Evolutionary conservation across 2,329 filamentous ascomycete genomes (phyloP).

Genomic region (Colletotrichum sublineola): DNA sequence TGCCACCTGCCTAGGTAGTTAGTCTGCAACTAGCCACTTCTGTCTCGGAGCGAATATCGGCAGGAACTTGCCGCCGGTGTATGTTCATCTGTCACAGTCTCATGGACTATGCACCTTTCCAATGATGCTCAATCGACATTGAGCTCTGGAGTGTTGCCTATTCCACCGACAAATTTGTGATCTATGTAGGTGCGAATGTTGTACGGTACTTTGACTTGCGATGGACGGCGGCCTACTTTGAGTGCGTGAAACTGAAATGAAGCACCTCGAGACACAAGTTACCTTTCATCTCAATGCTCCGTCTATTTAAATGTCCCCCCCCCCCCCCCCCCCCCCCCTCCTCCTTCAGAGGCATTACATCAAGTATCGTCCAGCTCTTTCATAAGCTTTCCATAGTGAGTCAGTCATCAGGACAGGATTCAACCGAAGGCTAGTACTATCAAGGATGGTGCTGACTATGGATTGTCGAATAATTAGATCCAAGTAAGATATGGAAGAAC

Average conservation of each 20-base stretch:
- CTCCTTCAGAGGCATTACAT: background rate
- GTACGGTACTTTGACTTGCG: background rate
- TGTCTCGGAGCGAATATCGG: slow-evolving; percentile 3
- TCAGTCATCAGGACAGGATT: background rate
- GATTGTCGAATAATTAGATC: background rate
- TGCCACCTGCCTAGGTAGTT: background rate
- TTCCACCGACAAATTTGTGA: background rate
- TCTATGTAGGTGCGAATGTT: too few relatives aligned
- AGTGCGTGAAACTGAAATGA: background rate
- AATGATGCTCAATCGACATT: background rate
- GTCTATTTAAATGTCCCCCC: background rate
- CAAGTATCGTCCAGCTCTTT: background rate
- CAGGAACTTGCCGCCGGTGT: background rate
- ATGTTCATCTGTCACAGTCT: background rate
- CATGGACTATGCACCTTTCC: background rate
- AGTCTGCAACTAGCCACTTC: slow-evolving; percentile 6
- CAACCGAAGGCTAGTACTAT: background rate
- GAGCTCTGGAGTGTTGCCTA: background rate
- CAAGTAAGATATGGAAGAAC: background rate
- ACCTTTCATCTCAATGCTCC: background rate
- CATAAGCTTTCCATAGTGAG: background rate
- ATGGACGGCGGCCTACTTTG: background rate
- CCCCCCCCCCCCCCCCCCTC: too few relatives aligned
- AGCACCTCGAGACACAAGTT: background rate
- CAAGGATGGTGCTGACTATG: background rate